Conservation (phyloP, 305 asterid species). For the Fraxinus ornus region DNA sequence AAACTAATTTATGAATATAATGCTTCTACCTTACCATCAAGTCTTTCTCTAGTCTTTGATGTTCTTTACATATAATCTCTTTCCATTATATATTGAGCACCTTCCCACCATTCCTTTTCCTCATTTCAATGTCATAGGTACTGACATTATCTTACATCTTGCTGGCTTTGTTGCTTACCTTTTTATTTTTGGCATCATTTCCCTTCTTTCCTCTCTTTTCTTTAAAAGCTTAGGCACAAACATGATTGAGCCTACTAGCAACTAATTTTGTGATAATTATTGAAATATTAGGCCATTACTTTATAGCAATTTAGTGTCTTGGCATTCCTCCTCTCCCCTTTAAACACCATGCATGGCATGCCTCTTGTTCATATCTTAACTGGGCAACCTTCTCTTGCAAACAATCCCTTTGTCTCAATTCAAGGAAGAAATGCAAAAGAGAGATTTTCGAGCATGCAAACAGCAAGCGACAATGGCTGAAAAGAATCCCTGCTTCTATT, state of each 20-base stretch:
- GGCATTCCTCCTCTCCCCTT: background rate
- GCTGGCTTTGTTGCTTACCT: background rate
- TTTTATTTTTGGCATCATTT: background rate
- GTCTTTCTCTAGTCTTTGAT: background rate
- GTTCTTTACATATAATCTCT: background rate
- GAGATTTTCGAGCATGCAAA: background rate
- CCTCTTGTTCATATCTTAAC: background rate
- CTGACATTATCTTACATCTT: background rate
- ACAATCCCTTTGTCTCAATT: background rate
- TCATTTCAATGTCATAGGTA: background rate
- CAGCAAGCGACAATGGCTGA: background rate
- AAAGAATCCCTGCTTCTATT: background rate
- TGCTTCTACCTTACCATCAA: slow-evolving; percentile 6
- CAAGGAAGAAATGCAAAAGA: background rate
- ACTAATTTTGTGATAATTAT: background rate
- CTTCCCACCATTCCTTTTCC: background rate
- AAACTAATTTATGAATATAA: background rate
- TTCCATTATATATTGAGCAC: background rate
- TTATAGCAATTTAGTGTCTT: background rate
- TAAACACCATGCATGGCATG: background rate
- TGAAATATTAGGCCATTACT: background rate
- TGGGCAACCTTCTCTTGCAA: background rate
- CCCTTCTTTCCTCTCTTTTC: background rate
- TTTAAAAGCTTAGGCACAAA: background rate
- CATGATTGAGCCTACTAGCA: background rate